phyloP scores from a whole-genome alignment of 805 yeast species.

The Lipomyces yamadae region DNA sequence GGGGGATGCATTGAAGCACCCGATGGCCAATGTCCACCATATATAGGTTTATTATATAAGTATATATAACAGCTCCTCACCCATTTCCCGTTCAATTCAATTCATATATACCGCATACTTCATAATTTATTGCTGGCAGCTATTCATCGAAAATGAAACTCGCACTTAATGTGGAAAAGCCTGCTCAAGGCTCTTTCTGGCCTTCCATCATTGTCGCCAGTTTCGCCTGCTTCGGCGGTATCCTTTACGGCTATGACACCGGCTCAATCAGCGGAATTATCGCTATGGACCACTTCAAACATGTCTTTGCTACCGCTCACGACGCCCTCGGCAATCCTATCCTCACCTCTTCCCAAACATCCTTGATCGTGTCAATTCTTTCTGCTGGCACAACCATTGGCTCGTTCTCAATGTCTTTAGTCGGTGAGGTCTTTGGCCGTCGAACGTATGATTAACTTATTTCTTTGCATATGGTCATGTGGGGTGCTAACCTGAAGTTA shows the following conservation, averaged over 20 bases:
- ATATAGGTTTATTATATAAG: background rate
- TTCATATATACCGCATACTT: background rate
- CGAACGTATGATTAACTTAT: slow-evolving; percentile 46
- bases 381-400: slow-evolving; percentile 89
- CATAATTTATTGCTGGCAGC: background rate
- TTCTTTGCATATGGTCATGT: background rate
- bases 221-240: slow-evolving; percentile 89
- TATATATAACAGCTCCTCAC: background rate
- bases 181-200: slow-evolving; percentile 6
- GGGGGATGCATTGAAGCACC: no score
- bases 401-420: slow-evolving; percentile 62
- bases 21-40: no score
- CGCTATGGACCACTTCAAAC: slow-evolving; percentile 57
- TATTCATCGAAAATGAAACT: background rate
- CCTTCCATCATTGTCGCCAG: slow-evolving; percentile 69
- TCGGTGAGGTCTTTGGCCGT: slow-evolving; percentile 77
- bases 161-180: slow-evolving; percentile 2
- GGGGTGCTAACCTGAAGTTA: background rate
- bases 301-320: background rate
- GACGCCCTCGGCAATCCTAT: background rate
- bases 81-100: no score
- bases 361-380: slow-evolving; percentile 74
- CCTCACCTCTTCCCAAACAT: slow-evolving; percentile 38
- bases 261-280: slow-evolving; percentile 78
- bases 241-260: slow-evolving; percentile 86